These are phyloP conservation scores for Hypomontagnella submonticulosa DNA, from an alignment of 495 filamentous ascomycete species.

Conservation along the genomic window DNA sequence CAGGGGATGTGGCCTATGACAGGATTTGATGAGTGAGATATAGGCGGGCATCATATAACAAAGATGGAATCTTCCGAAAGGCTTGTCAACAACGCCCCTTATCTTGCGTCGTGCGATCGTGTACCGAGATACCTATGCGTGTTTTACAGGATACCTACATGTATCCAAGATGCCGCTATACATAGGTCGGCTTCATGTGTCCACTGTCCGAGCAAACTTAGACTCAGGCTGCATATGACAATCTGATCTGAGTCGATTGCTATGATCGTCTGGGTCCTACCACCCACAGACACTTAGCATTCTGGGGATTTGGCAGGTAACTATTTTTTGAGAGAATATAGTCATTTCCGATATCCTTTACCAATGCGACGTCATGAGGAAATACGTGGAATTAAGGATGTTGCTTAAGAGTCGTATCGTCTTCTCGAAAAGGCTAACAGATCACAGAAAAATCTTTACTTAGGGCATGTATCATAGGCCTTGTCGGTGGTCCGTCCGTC, in stretches of 20 bases:
- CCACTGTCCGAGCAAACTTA: conserved; percentile 39
- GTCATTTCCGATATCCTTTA: conserved; percentile 10
- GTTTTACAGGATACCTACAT: conserved; percentile 12
- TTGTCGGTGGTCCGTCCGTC: conserved; percentile 32
- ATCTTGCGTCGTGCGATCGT: conserved; percentile 1
- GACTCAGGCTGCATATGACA: conserved; percentile 30
- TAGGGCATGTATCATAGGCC: conserved; percentile 7
- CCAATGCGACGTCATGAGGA: conserved; percentile 7
- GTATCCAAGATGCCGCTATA: no score
- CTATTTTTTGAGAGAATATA: not conserved
- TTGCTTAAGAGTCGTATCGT: conserved; percentile 31
- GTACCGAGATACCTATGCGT: conserved; percentile 7
- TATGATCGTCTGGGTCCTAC: conserved; percentile 22
- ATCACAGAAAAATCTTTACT: conserved; percentile 24
- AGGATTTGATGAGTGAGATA: conserved; percentile 15
- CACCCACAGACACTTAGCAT: conserved; percentile 27
- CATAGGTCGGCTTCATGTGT: conserved; percentile 16
- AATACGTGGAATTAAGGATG: conserved; percentile 21
- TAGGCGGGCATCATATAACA: conserved; percentile 12
- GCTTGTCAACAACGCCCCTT: not conserved
- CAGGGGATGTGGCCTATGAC: conserved; percentile 30
- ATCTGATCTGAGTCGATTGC: conserved; percentile 29
- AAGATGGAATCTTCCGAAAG: conserved; percentile 23
- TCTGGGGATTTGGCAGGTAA: conserved; percentile 28
- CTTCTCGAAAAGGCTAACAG: conserved; percentile 38